Conservation (phyloP, 2,329 filamentous ascomycete genomes). For the Ophiostoma tasmaniense region DNA sequence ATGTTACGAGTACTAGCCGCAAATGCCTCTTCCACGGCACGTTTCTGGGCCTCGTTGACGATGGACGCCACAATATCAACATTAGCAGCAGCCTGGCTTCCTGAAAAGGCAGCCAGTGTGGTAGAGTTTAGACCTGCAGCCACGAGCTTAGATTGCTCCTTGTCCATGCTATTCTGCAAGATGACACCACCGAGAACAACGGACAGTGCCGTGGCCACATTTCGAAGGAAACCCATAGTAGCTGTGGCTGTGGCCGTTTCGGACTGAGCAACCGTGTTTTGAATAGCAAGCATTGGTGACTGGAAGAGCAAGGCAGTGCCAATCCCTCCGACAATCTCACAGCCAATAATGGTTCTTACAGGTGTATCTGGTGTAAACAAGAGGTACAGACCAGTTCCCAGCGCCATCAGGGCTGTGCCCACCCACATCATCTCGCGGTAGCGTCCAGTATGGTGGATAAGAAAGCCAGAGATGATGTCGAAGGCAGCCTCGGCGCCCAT, state of each 20-base stretch:
- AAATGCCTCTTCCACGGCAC: constrained; percentile 13
- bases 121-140: constrained; percentile 21
- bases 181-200: constrained; percentile 70
- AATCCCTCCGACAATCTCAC: constrained; percentile 46
- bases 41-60: constrained; percentile 11
- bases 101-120: constrained; percentile 35
- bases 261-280: constrained; percentile 45
- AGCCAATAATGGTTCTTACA: constrained; percentile 36
- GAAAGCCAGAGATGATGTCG: constrained; percentile 34
- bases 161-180: constrained; percentile 66
- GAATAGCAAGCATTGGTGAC: constrained; percentile 50
- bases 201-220: constrained; percentile 56
- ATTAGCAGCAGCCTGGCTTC: constrained; percentile 51
- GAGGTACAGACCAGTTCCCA: constrained; percentile 48
- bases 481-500: constrained; percentile 40
- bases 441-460: constrained; percentile 45
- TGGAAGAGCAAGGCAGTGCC: constrained; percentile 54
- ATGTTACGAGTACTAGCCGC: constrained; percentile 14
- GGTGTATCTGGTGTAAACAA: constrained; percentile 40
- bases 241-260: constrained; percentile 53
- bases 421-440: constrained; percentile 45
- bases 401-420: constrained; percentile 42
- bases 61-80: constrained; percentile 47
- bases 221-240: constrained; percentile 47
- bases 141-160: constrained; percentile 29